Base-by-base conservation (phyloP, 2,329 filamentous ascomycete genomes). In the Fusarium veterinarium region DNA sequence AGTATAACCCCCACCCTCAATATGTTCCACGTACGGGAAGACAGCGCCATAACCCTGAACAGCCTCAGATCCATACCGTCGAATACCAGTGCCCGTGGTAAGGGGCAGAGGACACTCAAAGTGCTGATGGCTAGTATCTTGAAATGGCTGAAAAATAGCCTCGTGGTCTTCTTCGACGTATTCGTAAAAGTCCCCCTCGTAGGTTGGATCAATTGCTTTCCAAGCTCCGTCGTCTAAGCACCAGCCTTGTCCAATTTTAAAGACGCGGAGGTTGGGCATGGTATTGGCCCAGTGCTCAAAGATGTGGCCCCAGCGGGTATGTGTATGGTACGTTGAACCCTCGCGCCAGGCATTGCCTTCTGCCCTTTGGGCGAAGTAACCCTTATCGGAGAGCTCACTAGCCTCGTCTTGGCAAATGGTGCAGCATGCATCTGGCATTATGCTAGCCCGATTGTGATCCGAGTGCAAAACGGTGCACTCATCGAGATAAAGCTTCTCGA, bases 401-500 rank as follows among this genome's bases (percentile, higher is more conserved):
- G 28, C 28, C 1, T 51, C 28, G 25, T 6, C 25, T 25, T 25
- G 25, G 25, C 25, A 25, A 25, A 25, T 25, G 25, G 25, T 25
- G 25, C 25, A 25, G 25, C 25, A 25, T 25, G 25, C 25, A 25
- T 25, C 25, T 25, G 25, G 25, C 25, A 25, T 25, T 25, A 25
- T 25, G 25, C 6, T 25, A 25, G 23, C 14, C 31, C 28, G 45
- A 17, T 64, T 48, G 5, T 25, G 6, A 1, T 58, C 62, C 11
- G 58, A 44, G 28, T 58, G 60, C 12, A 80, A 53, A 30, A 84
- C 82, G 5, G 79, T 73, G 52, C 84, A 86, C 56, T 83, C 77
- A 49, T 85, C 83, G 0, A 87, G 76, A 19, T 83, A 80, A 0
- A 87, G 77, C 45, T 82, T 79, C 31, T 81, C 69, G 4, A 69